Conservation (phyloP, 306 rosid species). For the Cicer bijugum region DNA sequence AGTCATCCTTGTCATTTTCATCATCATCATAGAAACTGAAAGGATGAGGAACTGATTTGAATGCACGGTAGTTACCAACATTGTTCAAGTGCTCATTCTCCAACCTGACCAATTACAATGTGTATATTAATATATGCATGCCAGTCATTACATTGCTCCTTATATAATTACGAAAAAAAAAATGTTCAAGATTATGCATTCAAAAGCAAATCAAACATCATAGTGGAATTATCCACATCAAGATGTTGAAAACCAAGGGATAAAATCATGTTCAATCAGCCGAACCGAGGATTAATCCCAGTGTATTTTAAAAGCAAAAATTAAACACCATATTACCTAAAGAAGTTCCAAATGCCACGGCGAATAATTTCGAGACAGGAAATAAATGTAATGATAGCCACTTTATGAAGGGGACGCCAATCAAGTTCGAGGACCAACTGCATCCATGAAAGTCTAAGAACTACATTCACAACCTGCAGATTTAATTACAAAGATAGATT, state of each 20-base stretch:
- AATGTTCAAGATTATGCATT: not conserved
- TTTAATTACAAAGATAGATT: slow-evolving; percentile 24
- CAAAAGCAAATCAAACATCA: not conserved
- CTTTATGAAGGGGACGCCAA: slow-evolving; percentile 52
- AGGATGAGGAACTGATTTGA: slow-evolving; percentile 74
- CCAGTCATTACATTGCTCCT: not conserved
- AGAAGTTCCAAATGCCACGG: slow-evolving; percentile 83
- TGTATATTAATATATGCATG: not conserved
- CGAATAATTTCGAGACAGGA: slow-evolving; percentile 69
- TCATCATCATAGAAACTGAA: slow-evolving; percentile 53
- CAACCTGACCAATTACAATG: slow-evolving; percentile 49
- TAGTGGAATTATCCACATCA: too few species aligned
- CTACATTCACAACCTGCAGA: slow-evolving; percentile 55
- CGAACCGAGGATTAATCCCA: too few species aligned
- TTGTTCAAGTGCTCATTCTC: slow-evolving; percentile 81
- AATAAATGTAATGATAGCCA: slow-evolving; percentile 51
- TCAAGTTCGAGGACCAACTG: slow-evolving; percentile 61
- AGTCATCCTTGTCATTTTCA: slow-evolving; percentile 49
- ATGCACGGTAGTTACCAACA: slow-evolving; percentile 70
- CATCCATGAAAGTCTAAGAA: slow-evolving; percentile 69
- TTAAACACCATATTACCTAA: slow-evolving; percentile 49
- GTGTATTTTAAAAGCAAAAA: not conserved
- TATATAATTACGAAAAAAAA: not conserved
- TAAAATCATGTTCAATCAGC: too few species aligned
- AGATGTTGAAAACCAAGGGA: too few species aligned